Conservation (phyloP, 371 early-diverging fungal genomes). For the Lichtheimia ramosa region DNA sequence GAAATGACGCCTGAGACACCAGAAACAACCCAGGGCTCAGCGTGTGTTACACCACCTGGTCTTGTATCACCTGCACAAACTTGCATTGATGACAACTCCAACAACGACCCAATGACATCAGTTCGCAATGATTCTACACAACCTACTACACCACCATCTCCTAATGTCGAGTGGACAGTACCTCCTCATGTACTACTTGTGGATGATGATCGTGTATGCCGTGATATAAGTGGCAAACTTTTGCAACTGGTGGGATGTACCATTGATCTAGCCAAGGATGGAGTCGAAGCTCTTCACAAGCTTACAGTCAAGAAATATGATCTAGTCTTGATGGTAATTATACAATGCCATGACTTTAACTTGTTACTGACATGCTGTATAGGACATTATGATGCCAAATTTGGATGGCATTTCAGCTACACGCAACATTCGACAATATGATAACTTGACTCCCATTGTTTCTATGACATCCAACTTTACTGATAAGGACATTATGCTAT, state of each 20-base stretch:
- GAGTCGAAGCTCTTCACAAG: slow-evolving; percentile 68
- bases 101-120: not conserved
- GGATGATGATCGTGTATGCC: slow-evolving; percentile 75
- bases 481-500: slow-evolving; percentile 66
- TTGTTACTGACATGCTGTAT: not conserved
- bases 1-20: not conserved
- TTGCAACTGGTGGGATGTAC: slow-evolving; percentile 70
- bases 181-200: slow-evolving; percentile 75
- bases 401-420: slow-evolving; percentile 80
- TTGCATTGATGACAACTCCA: not conserved
- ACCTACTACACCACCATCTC: not conserved
- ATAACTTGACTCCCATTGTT: slow-evolving; percentile 73
- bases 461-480: slow-evolving; percentile 80
- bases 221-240: slow-evolving; percentile 61
- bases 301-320: slow-evolving; percentile 70
- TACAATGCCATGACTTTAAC: not conserved
- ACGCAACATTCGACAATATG: slow-evolving; percentile 73
- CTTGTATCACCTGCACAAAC: slow-evolving; percentile 23
- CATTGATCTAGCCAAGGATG: slow-evolving; percentile 75
- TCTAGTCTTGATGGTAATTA: slow-evolving; percentile 74
- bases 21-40: slow-evolving; percentile 14
- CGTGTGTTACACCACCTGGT: slow-evolving; percentile 39
- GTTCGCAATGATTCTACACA: not conserved
- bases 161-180: slow-evolving; percentile 52
- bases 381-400: slow-evolving; percentile 80